Evolutionary conservation across 1,284 basidiomycete species (phyloP).

Genomic region (Ceratobasidium papillatum): DNA sequence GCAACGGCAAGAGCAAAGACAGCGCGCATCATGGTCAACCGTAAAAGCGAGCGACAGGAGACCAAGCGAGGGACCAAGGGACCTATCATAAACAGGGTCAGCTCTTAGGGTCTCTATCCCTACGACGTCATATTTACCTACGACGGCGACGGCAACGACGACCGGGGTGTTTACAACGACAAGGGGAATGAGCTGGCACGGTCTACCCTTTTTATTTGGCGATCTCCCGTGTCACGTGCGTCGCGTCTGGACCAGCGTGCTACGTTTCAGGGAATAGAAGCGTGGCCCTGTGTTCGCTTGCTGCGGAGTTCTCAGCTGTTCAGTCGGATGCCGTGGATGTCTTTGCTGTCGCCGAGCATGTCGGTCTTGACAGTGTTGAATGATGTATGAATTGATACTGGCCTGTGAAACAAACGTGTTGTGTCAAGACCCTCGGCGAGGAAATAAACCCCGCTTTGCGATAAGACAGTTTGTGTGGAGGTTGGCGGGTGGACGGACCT

Average conservation of each 20-base stretch:
- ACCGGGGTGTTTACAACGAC: neutral
- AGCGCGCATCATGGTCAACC: conserved; percentile 1
- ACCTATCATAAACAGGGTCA: conserved; percentile 3
- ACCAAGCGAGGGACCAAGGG: neutral
- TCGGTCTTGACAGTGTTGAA: neutral
- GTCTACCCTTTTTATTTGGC: neutral
- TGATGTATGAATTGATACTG: no score
- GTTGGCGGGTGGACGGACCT: no score
- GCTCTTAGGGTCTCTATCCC: neutral
- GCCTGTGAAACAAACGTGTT: no score
- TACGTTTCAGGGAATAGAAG: neutral
- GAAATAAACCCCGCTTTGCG: no score
- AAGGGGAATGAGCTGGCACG: neutral
- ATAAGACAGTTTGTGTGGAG: no score
- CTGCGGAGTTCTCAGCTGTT: conserved; percentile 8
- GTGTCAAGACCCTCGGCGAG: no score
- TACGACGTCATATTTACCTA: neutral
- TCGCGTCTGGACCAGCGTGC: neutral
- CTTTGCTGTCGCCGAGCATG: neutral
- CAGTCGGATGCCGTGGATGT: neutral
- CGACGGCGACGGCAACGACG: neutral
- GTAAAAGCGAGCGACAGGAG: neutral
- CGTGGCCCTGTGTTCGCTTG: neutral
- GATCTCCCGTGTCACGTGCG: conserved; percentile 1
- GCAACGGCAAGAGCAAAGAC: conserved; percentile 2